Base-by-base conservation (phyloP, 345 rosid species). In the Salix purpurea region DNA sequence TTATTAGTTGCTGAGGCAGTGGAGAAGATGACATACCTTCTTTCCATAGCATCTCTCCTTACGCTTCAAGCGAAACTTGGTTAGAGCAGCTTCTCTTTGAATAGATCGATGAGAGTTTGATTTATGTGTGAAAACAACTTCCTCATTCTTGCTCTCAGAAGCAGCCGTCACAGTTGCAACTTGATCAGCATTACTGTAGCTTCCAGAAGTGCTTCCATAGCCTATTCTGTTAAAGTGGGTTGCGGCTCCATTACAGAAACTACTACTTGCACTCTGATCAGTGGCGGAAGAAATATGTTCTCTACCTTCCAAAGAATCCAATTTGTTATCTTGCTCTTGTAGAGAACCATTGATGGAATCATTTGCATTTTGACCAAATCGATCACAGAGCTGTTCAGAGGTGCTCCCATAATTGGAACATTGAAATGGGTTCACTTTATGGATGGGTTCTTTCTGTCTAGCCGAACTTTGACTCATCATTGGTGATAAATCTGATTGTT, bases 31-130 rank as follows among this genome's bases (percentile, higher is more conserved):
- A 19, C 4, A 15, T 87, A 93, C 98, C 98, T 91, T 96, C 86
- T 93, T 96, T 75, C 91, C 97, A 69, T 77, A 96, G 85, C 99
- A 93, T 77, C 98, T 88, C 68, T 93, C 99, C 76, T 96, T 96
- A 16, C 97, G 94, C 89, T 96, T 96, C 89, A 91, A 52, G 46
- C 99, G 91, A 81, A 96, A 96, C 84, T 93, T 93, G 50, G 30
- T 90, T 21, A 96, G 83, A 77, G 98, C 99, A 2, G 94, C 98
- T 88, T 93, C 97, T 73, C 99, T 90, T 84, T 86, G 91, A 19
- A 78, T 79, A 50, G 97, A 88, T 15, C 85, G 86, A 50, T 81
- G 86, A 0, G 81, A 64, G 83, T 80, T 86, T 72, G 87, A 88
- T 4, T 73, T 76, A 11, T 82, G 82, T 13, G 62, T 56, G 62